phyloP scores from a whole-genome alignment of 2,329 filamentous ascomycete genomes.

The Aspergillus uvarum region DNA sequence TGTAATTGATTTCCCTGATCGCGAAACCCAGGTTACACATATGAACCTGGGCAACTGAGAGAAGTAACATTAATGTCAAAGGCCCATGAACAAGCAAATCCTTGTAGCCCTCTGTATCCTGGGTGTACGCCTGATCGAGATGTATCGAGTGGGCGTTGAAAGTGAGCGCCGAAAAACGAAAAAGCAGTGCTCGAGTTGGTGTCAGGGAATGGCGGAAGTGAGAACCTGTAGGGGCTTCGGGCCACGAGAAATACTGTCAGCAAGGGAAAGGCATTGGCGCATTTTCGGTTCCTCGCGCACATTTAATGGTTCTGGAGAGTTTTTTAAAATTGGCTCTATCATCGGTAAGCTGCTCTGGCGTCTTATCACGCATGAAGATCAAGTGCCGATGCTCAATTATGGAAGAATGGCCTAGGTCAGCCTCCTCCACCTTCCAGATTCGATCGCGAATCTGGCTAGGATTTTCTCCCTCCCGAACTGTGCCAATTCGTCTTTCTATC shows the following conservation, averaged over 20 bases:
- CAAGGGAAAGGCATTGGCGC: conserved; percentile 9
- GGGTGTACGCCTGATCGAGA: conserved; percentile 70
- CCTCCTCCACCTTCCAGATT: conserved; percentile 46
- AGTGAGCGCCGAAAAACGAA: conserved; percentile 85
- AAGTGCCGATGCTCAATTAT: conserved; percentile 61
- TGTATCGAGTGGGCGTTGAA: conserved; percentile 94
- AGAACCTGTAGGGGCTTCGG: conserved; percentile 50
- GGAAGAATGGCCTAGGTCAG: conserved; percentile 43
- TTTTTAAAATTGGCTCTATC: conserved; percentile 26
- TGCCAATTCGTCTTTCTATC: conserved; percentile 55
- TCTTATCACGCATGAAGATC: conserved; percentile 61
- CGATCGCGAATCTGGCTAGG: conserved; percentile 38
- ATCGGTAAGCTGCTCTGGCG: conserved; percentile 33
- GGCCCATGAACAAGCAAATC: conserved; percentile 84
- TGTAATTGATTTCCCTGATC: conserved; percentile 67
- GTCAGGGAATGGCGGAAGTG: conserved; percentile 60
- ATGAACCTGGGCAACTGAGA: conserved; percentile 64
- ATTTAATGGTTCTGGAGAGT: conserved; percentile 33
- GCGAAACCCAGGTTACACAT: conserved; percentile 36
- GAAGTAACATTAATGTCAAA: conserved; percentile 72
- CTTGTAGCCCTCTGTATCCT: conserved; percentile 69
- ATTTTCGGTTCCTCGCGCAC: conserved; percentile 28
- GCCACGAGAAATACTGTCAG: conserved; percentile 20
- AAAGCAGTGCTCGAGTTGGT: conserved; percentile 71
- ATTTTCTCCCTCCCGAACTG: conserved; percentile 38